These are phyloP conservation scores for Flaveria linearis DNA, from an alignment of 129 eudicot species.

Conservation along the genomic window DNA sequence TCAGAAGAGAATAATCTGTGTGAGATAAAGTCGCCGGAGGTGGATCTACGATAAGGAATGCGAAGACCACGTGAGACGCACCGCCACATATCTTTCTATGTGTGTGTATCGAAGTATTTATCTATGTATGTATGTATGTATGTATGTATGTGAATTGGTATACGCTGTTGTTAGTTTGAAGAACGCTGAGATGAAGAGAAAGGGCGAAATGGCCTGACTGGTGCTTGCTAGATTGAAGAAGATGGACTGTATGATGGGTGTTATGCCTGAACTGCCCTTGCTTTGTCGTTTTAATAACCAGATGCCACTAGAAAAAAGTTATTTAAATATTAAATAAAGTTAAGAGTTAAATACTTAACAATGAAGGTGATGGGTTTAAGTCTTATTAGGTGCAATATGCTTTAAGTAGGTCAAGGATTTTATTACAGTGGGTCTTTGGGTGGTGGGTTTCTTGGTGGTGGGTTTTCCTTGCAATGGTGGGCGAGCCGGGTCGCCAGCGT, in stretches of 20 bases:
- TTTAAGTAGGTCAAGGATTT: too few species aligned
- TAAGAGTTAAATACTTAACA: too few species aligned
- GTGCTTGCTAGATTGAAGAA: conserved; percentile 24
- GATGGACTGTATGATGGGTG: conserved; percentile 31
- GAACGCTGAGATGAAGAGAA: conserved; percentile 19
- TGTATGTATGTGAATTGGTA: background rate
- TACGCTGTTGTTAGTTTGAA: conserved; percentile 24
- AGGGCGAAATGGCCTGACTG: conserved; percentile 22
- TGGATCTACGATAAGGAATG: conserved; percentile 53
- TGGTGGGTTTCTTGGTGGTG: too few species aligned
- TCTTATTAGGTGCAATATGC: too few species aligned
- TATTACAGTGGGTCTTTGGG: too few species aligned
- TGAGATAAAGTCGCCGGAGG: conserved; percentile 43
- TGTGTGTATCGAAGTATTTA: conserved; percentile 24
- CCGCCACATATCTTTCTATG: conserved; percentile 72
- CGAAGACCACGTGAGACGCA: conserved; percentile 75
- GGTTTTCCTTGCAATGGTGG: too few species aligned
- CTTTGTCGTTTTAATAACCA: conserved; percentile 15
- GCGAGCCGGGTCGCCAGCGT: too few species aligned
- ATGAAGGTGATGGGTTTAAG: too few species aligned
- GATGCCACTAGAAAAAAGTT: conserved; percentile 13
- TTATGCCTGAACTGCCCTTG: conserved; percentile 28
- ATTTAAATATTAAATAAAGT: too few species aligned
- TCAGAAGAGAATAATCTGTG: conserved; percentile 62
- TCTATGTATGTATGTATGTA: background rate